A percentile compares a stretch with the other conserved stretches of the same genome.
Conservation (phyloP, 495 filamentous ascomycete genomes). For the Coniosporium apollinis region DNA sequence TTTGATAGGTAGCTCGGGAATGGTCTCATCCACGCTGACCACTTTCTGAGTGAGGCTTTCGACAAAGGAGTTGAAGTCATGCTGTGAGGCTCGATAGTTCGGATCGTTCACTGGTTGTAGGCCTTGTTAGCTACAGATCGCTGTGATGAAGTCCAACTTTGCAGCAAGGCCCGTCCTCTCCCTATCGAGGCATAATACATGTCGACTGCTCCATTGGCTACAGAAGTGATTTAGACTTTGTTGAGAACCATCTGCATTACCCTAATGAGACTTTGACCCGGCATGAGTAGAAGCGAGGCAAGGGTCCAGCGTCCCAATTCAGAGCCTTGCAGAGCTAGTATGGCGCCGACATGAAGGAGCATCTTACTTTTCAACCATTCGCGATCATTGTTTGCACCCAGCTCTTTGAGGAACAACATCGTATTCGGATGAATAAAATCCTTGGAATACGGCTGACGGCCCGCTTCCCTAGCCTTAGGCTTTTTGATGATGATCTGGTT, state of each 20-base stretch:
- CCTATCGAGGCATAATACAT: too few species aligned
- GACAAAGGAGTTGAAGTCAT: slow-evolving; percentile 64
- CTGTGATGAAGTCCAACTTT: too few species aligned
- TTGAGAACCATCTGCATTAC: too few species aligned
- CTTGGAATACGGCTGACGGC: slow-evolving; percentile 48
- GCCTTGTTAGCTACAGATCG: too few species aligned
- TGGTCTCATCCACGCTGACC: slow-evolving; percentile 50
- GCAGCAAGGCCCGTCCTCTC: too few species aligned
- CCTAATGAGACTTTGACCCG: too few species aligned
- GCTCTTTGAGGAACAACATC: slow-evolving; percentile 55
- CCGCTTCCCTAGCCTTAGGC: slow-evolving; percentile 50
- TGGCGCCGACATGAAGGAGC: too few species aligned
- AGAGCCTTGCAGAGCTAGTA: too few species aligned
- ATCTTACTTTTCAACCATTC: slow-evolving; percentile 61
- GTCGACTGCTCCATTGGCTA: too few species aligned
- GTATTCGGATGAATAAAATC: slow-evolving; percentile 67
- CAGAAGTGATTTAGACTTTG: too few species aligned
- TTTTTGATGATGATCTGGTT: slow-evolving; percentile 50
- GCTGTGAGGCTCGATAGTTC: slow-evolving; percentile 57
- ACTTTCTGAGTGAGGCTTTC: slow-evolving; percentile 53
- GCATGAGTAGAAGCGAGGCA: too few species aligned
- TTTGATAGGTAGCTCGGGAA: slow-evolving; percentile 68
- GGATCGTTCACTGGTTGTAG: slow-evolving; percentile 56
- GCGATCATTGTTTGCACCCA: slow-evolving; percentile 63
- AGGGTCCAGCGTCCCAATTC: too few species aligned